Evolutionary conservation across 345 rosid genomes (phyloP), one percentile per base, ranked within the genome.

Genomic region (Capsella bursapastoris): DNA sequence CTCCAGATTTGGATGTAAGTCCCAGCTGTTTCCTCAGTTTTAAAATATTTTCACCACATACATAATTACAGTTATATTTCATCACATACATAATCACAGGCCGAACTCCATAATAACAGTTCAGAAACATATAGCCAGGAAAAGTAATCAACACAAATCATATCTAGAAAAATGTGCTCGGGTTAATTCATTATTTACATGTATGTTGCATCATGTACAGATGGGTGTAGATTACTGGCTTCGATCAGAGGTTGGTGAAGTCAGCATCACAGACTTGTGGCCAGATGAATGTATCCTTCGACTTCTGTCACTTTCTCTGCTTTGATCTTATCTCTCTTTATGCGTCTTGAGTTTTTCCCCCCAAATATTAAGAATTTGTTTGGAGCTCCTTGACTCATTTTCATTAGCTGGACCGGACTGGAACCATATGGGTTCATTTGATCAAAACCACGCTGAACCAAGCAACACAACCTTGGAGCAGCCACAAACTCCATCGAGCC

Each of bases 241-340:
- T 38, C 84, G 85, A 79, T 92, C 99, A 79, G 99, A 95, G 68
- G 86, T 91, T 12, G 93, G 82, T 15, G 95, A 82, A 37, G 86
- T 92, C 74, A 92, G 97, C 87, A 86, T 90, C 70, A 92, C 97
- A 16, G 94, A 92, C 83, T 82, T 89, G 76, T 95, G 99, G 97
- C 83, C 72, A 40, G 75, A 84, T 56, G 97, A 90, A 74, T 57
- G 99, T 92, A 95, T 92, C 91, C 93, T 90, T 70, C 31, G 5
- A 41, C 11, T 11, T 48, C 9, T 22, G 14, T 58, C 55, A 31
- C 32, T 45, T 18, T 44, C 57, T 60, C 61, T 75, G 63, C 43
- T 31, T 34, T 53, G 12, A 22, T 48, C 29, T 57, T 16, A 8
- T 49, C 27, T 48, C 52, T 49, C 25, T 49, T 2, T 49, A 18